These are phyloP conservation scores for Aquilaria yunnanensis DNA, from an alignment of 345 rosid genomes.

Conservation along the genomic window DNA sequence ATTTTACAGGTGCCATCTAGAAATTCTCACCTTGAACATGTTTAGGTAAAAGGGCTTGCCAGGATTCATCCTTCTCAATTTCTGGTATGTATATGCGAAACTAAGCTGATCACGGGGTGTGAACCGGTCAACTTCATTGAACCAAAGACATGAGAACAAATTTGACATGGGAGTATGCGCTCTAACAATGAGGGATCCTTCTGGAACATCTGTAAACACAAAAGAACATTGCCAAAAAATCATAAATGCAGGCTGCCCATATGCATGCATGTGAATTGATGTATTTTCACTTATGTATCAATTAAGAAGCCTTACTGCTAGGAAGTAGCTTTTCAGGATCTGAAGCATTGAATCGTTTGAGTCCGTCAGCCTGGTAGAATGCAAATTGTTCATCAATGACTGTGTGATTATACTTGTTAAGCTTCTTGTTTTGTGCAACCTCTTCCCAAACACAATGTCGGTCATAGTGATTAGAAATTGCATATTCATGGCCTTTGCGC, in stretches of 20 bases:
- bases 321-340: constrained; percentile 91
- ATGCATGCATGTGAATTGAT: constrained; percentile 7
- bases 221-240: constrained; percentile 1
- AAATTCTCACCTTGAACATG: constrained; percentile 80
- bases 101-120: constrained; percentile 98
- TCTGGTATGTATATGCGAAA: constrained; percentile 82
- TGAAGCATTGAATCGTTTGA: constrained; percentile 61
- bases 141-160: constrained; percentile 97
- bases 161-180: constrained; percentile 99
- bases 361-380: constrained; percentile 85
- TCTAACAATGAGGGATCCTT: constrained; percentile 87
- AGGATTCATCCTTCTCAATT: constrained; percentile 75
- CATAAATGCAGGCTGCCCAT: background rate
- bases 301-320: constrained; percentile 59
- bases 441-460: constrained; percentile 98
- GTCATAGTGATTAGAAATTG: constrained; percentile 93
- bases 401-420: constrained; percentile 91
- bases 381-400: constrained; percentile 77
- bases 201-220: constrained; percentile 81
- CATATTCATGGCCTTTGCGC: constrained; percentile 92
- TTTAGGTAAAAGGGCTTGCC: constrained; percentile 72
- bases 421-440: constrained; percentile 86
- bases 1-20: background rate
- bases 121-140: constrained; percentile 93
- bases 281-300: background rate